A percentile compares a stretch with the other conserved stretches of the same genome.
Evolutionary conservation across 2,329 filamentous ascomycete species (phyloP).

Genomic region (Fusarium devonianum): DNA sequence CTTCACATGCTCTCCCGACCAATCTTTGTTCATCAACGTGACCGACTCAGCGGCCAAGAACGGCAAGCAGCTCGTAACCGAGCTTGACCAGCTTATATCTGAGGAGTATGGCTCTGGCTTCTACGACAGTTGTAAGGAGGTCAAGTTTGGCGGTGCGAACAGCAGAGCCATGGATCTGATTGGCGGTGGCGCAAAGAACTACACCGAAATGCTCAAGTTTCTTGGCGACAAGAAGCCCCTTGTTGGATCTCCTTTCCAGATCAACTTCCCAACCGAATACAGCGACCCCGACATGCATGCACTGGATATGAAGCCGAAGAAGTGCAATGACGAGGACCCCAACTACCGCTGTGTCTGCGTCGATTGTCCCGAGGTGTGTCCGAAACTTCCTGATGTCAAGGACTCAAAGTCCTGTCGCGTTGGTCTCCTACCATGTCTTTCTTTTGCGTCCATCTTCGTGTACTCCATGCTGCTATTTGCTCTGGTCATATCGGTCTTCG

Average conservation of each 20-base stretch:
- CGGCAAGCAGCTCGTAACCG: constrained; percentile 73
- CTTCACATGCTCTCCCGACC: constrained; percentile 96
- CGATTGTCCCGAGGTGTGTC: constrained; percentile 88
- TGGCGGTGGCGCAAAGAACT: constrained; percentile 92
- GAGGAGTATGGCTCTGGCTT: constrained; percentile 85
- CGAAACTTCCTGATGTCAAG: constrained; percentile 78
- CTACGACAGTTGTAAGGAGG: constrained; percentile 97
- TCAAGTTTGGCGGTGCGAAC: constrained; percentile 96
- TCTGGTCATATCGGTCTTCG: constrained; percentile 70
- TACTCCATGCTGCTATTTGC: constrained; percentile 79
- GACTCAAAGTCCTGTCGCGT: constrained; percentile 78
- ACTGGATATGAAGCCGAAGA: constrained; percentile 75
- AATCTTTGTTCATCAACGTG: constrained; percentile 94
- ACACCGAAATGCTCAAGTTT: constrained; percentile 86
- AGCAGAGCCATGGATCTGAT: constrained; percentile 95
- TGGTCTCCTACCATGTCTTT: constrained; percentile 88
- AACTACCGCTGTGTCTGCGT: constrained; percentile 90
- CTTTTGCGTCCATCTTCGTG: constrained; percentile 87
- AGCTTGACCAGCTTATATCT: constrained; percentile 89
- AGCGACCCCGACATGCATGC: constrained; percentile 74
- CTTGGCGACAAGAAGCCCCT: constrained; percentile 85
- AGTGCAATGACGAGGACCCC: constrained; percentile 89
- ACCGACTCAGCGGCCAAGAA: constrained; percentile 73
- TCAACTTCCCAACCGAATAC: constrained; percentile 80
- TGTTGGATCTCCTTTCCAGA: constrained; percentile 95